Base-by-base conservation (phyloP, 2,329 filamentous ascomycete species). In the Chaetomiaceae sp. region DNA sequence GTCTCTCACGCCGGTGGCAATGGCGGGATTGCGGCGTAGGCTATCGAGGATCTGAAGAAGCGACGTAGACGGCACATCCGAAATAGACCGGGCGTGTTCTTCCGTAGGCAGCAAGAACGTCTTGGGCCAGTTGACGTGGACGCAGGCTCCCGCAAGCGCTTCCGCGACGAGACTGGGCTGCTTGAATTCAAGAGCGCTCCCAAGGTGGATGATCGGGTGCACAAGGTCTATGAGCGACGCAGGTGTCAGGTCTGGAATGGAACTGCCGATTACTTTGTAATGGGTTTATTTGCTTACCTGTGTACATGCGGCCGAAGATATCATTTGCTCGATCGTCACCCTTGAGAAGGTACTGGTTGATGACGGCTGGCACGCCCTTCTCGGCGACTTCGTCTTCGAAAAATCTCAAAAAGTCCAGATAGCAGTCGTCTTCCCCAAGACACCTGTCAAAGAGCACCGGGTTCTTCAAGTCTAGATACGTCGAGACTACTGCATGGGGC, bases 151-250 rank as follows among this genome's bases (percentile, higher is more conserved):
- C 5, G 51, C 51, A 2, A 53, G 51, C 4, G 51, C 43, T 36
- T 53, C 51, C n/a, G 51, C 51, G 5, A 53, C 37, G 9, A 53
- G 38, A 13, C 36, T 18, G 5, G 51, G 51, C 25, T 53, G 51
- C 25, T 34, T 25, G 30, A 53, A 53, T 30, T 53, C 51, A 4
- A 53, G 34, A 33, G 33, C 51, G 14, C 36, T 48, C 3, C 51
- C 51, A n/a, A 53, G 44, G 37, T 48, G 44, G 44, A 53, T 53
- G 5, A 53, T 42, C 5, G 51, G 51, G 27, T 53, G 51, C 7
- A 53, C 11, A 18, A 48, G 38, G 36, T 30, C 42, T 42, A 34
- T 8, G n/a, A n/a, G n/a, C n/a, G n/a, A n/a, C n/a, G n/a, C n/a
- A n/a, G n/a, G n/a, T n/a, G n/a, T n/a, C n/a, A n/a, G n/a, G n/a